These are phyloP conservation scores for Ambrosiella cleistominuta DNA, from an alignment of 2,329 filamentous ascomycete genomes.

Conservation along the genomic window DNA sequence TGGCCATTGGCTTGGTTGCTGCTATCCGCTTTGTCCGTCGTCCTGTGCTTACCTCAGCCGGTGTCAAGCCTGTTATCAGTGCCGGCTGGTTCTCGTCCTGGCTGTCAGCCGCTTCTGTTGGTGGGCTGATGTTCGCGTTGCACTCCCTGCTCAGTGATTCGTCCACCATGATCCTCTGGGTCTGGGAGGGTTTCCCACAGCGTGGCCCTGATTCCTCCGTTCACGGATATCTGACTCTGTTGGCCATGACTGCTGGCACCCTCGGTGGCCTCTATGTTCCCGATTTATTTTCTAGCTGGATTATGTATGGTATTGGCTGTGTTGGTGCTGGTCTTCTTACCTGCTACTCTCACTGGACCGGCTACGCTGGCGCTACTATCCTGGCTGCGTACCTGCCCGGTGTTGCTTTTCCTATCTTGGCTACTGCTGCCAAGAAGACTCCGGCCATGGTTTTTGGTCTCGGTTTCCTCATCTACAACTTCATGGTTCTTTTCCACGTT, in stretches of 20 bases:
- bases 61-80: constrained; percentile 21
- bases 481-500: constrained; percentile 90
- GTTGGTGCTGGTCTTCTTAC: constrained; percentile 66
- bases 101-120: constrained; percentile 64
- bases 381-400: constrained; percentile 70
- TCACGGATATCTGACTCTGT: constrained; percentile 75
- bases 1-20: constrained; percentile 58
- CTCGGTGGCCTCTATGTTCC: constrained; percentile 60
- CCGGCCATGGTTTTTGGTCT: constrained; percentile 71
- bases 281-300: constrained; percentile 57
- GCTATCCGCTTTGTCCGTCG: constrained; percentile 58
- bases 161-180: constrained; percentile 97
- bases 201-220: constrained; percentile 73
- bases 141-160: constrained; percentile 91
- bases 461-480: constrained; percentile 81
- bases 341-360: constrained; percentile 62
- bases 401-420: constrained; percentile 55
- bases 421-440: constrained; percentile 56
- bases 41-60: constrained; percentile 30
- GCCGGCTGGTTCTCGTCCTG: constrained; percentile 33
- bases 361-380: constrained; percentile 67
- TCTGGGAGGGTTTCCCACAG: constrained; percentile 90
- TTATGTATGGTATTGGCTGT: constrained; percentile 59
- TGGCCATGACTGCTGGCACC: constrained; percentile 71
- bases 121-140: constrained; percentile 70